phyloP scores from a whole-genome alignment of 2,329 filamentous ascomycete species.

The Aspergillus carbonarius region DNA sequence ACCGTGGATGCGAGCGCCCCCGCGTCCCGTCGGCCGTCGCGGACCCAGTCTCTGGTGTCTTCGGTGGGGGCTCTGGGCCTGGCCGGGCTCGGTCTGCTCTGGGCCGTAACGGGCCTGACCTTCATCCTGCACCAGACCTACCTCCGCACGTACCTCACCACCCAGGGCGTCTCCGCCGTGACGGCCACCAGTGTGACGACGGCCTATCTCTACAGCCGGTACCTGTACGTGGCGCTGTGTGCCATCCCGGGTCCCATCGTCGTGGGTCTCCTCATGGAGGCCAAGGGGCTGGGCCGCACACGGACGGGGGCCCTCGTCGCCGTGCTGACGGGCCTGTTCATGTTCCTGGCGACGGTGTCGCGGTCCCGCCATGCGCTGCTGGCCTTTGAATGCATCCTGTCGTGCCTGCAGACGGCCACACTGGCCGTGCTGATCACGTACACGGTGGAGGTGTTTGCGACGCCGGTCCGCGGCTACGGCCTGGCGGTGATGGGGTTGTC shows the following conservation, averaged over 20 bases:
- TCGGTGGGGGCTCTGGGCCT: conserved; percentile 3
- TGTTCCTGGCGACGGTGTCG: conserved; percentile 16
- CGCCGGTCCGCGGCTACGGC: conserved; percentile 13
- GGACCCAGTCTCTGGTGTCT: conserved; percentile 2
- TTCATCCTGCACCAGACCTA: conserved; percentile 21
- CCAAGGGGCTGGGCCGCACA: conserved; percentile 15
- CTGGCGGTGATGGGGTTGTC: conserved; percentile 8
- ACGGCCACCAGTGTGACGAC: conserved; percentile 14
- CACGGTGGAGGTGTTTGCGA: conserved; percentile 18
- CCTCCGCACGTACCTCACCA: conserved; percentile 15
- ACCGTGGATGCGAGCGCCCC: conserved; percentile 12
- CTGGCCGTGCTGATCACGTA: conserved; percentile 19
- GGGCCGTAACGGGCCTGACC: conserved; percentile 16
- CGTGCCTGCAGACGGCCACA: conserved; percentile 14
- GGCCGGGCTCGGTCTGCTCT: conserved; percentile 14
- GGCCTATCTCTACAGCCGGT: conserved; percentile 16
- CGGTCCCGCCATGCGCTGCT: conserved; percentile 11
- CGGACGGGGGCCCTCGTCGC: conserved; percentile 16
- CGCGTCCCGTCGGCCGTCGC: not conserved
- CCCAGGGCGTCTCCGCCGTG: conserved; percentile 8
- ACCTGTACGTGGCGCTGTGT: conserved; percentile 17
- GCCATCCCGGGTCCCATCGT: conserved; percentile 19
- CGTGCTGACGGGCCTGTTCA: conserved; percentile 18
- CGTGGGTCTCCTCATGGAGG: conserved; percentile 14
- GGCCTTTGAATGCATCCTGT: conserved; percentile 18